Conservation (phyloP, 1,284 basidiomycete genomes). For the Microstroma glucosiphilum region DNA sequence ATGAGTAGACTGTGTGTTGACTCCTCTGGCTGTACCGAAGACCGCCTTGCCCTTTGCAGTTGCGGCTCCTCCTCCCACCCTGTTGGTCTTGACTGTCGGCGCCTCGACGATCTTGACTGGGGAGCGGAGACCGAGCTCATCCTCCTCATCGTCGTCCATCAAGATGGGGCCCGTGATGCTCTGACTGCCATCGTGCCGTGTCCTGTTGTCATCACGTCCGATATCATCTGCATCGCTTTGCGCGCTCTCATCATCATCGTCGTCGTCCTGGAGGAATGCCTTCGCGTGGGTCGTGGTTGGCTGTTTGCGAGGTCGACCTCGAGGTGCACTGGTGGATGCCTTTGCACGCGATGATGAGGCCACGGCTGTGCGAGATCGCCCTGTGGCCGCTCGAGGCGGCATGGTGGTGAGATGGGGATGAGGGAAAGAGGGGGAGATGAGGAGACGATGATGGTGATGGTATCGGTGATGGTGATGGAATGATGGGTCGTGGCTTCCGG, state of each 20-base stretch:
- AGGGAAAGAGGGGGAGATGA: too few species aligned
- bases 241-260: not conserved
- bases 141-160: conserved; percentile 6
- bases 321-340: too few species aligned
- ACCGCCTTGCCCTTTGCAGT: not conserved
- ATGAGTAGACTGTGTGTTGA: not conserved
- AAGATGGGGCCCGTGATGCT: not conserved
- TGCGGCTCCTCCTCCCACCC: not conserved
- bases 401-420: too few species aligned
- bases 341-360: too few species aligned
- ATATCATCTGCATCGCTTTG: conserved; percentile 3
- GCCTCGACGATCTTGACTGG: not conserved
- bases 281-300: too few species aligned
- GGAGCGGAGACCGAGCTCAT: not conserved
- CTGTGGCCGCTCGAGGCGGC: too few species aligned
- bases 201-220: not conserved
- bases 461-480: too few species aligned
- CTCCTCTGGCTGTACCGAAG: not conserved
- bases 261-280: not conserved
- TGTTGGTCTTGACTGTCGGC: not conserved
- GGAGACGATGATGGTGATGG: too few species aligned
- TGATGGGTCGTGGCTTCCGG: too few species aligned
- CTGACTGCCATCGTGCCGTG: not conserved
- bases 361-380: too few species aligned
- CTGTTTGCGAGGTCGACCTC: too few species aligned